Evolutionary conservation across 768 basidiomycete genomes (phyloP), one percentile per base, ranked within the genome.

Genomic region (Lepiota venenata): DNA sequence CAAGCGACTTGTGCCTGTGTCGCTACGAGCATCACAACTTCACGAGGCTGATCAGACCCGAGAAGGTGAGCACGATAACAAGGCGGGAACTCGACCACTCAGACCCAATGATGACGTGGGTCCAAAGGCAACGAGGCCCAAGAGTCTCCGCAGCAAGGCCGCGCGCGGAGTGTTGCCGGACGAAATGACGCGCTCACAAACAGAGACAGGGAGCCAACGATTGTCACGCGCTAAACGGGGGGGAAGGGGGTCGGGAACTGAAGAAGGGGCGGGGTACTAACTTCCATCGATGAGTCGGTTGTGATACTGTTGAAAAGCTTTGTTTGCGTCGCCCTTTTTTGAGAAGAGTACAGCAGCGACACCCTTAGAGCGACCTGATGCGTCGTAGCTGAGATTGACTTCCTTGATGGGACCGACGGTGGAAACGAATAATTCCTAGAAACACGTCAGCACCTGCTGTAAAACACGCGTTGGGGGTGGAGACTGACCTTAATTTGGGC

Each of bases 201-300:
- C 69, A 77, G 72, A 75, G 76, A 79, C 77, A 75, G 66, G 64
- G 61, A 71, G 71, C 73, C 69, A 68, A 68, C 64, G 64, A 70
- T 71, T 71, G n/a, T 69, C 62, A 69, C 71, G n/a, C n/a, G 56
- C 42, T 57, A 55, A 60, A 56, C 59, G 56, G 51, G 32, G n/a
- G n/a, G 60, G 59, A 61, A 46, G 63, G 50, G 64, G 69, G 70
- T 70, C 65, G 68, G 71, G 65, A 73, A 62, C 69, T 67, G 69
- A 71, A 70, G 68, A 69, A 65, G 68, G 67, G 68, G 77, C 79
- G 75, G 76, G 84, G 81, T 90, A 98, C 97, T 93, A 90, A 99
- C 97, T 97, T 79, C 94, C 93, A 88, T 99, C 97, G 84, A 99
- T 95, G 76, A 98, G 89, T 69, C 97, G 88, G 76, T 91, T 92